A percentile compares a stretch with the other conserved stretches of the same genome.
Evolutionary conservation across 805 yeast genomes (phyloP).

Genomic region (Torulaspora delbrueckii): DNA sequence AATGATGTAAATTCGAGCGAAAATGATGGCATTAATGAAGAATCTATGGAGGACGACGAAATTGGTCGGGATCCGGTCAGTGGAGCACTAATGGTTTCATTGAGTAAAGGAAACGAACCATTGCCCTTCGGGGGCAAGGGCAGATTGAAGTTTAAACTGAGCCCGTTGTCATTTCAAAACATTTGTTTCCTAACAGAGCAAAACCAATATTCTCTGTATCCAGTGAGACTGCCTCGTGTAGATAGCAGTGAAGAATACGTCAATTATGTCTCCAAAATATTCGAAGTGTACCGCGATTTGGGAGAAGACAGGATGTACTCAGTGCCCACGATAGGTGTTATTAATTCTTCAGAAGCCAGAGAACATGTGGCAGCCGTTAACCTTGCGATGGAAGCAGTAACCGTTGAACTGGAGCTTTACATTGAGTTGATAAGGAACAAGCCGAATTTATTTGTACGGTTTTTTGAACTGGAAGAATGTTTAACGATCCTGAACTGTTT

Average conservation of each 20-base stretch:
- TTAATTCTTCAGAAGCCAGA: slow-evolving; percentile 32
- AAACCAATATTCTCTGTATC: slow-evolving; percentile 41
- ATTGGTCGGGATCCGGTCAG: slow-evolving; percentile 21
- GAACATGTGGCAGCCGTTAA: slow-evolving; percentile 38
- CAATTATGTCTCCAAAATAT: slow-evolving; percentile 46
- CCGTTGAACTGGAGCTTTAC: slow-evolving; percentile 34
- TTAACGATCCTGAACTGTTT: slow-evolving; percentile 54
- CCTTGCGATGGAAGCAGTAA: slow-evolving; percentile 34
- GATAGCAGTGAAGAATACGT: slow-evolving; percentile 41
- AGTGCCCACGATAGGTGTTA: slow-evolving; percentile 39
- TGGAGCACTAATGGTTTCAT: slow-evolving; percentile 22
- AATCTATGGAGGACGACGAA: slow-evolving; percentile 19
- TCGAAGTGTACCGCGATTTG: slow-evolving; percentile 48
- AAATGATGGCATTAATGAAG: slow-evolving; percentile 16
- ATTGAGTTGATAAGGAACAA: slow-evolving; percentile 33
- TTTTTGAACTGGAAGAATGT: slow-evolving; percentile 42
- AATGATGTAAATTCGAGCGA: slow-evolving; percentile 3
- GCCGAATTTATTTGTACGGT: slow-evolving; percentile 27
- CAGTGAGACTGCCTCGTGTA: slow-evolving; percentile 39
- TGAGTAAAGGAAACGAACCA: slow-evolving; percentile 17
- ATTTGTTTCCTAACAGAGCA: slow-evolving; percentile 38
- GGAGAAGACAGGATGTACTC: slow-evolving; percentile 43
- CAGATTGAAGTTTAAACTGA: slow-evolving; percentile 42
- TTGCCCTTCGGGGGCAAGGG: slow-evolving; percentile 12
- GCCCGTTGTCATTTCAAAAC: slow-evolving; percentile 42